A percentile compares a stretch with the other conserved stretches of the same genome.
Conservation (phyloP, 2,329 filamentous ascomycete genomes). For the Tolypocladium guangdongense region DNA sequence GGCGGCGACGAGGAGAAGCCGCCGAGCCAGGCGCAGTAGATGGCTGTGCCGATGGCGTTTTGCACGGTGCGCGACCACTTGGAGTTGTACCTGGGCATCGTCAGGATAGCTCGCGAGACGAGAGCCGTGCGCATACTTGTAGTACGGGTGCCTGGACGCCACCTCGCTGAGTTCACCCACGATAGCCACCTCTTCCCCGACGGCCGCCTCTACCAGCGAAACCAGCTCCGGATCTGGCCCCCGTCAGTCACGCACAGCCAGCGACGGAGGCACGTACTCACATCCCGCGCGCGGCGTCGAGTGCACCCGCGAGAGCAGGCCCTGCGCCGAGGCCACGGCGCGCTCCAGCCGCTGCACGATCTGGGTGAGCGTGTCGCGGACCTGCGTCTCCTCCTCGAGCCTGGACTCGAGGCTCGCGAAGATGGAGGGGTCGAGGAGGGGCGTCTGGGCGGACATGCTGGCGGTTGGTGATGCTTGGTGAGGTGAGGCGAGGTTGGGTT, state of each 20-base stretch:
- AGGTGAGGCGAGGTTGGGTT: background rate
- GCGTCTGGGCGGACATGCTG: conserved; percentile 21
- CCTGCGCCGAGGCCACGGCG: conserved; percentile 70
- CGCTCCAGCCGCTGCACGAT: conserved; percentile 76
- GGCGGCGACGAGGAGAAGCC: conserved; percentile 45
- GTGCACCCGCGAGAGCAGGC: conserved; percentile 79
- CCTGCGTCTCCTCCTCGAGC: conserved; percentile 75
- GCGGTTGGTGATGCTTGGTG: conserved; percentile 4
- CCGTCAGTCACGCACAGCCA: background rate
- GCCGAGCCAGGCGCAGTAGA: conserved; percentile 65
- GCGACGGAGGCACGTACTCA: conserved; percentile 16
- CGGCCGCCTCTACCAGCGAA: conserved; percentile 56
- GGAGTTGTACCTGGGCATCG: conserved; percentile 53
- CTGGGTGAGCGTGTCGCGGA: conserved; percentile 74
- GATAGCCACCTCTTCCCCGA: conserved; percentile 61
- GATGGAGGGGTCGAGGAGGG: conserved; percentile 60
- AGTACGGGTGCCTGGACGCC: conserved; percentile 85
- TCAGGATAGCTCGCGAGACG: background rate
- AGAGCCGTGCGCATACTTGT: conserved; percentile 52
- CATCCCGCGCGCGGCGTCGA: conserved; percentile 60
- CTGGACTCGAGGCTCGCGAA: conserved; percentile 81
- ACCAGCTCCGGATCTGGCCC: conserved; percentile 52
- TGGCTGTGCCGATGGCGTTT: conserved; percentile 53
- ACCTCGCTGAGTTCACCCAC: conserved; percentile 59
- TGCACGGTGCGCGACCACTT: conserved; percentile 81